Evolutionary conservation across 164 flowering plant species (phyloP), one percentile per base, ranked within the genome.

Genomic region (Sedum album): DNA sequence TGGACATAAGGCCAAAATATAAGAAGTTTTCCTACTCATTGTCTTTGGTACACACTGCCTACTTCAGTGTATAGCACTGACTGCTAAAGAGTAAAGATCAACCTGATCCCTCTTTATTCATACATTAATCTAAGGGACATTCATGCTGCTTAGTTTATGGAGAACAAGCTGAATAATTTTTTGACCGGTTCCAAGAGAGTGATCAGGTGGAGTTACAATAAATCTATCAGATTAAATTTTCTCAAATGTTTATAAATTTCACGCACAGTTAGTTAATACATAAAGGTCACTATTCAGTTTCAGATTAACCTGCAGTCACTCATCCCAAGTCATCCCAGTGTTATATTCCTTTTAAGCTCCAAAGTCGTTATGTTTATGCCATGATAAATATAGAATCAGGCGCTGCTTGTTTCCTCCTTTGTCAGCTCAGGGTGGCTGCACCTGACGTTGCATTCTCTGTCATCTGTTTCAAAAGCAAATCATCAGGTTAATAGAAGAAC

Each of bases 201-300:
- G 73, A n/a, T n/a, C n/a, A n/a, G 91, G 88, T 44, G 91, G 86
- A 11, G 48, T 15, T 42, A 42, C 13, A 5, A 42, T 2, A 2
- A 2, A 42, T 10, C 48, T 42, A 8, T 42, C 3, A 11, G 17
- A 42, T 42, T 3, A 42, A 10, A 15, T 42, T 42, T 42, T 11
- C 48, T 42, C 48, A 1, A 42, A 18, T 46, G 51, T 46, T 3
- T 46, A 15, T 46, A 46, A 46, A 17, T n/a, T 46, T 4, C 15
- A 18, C 17, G 5, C 18, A 17, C 51, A 46, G 51, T 46, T 13
- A 17, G n/a, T 46, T 46, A 46, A 14, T 46, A 46, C n/a, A 46
- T 46, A 46, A 15, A 46, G n/a, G n/a, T n/a, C 18, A 18, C 18
- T n/a, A 15, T 15, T 46, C 17, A 15, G n/a, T 46, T 46, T 17